A percentile compares a stretch with the other conserved stretches of the same genome.
These are phyloP conservation scores for Microdochium nivale DNA, from an alignment of 2,329 filamentous ascomycete genomes.

Conservation along the genomic window DNA sequence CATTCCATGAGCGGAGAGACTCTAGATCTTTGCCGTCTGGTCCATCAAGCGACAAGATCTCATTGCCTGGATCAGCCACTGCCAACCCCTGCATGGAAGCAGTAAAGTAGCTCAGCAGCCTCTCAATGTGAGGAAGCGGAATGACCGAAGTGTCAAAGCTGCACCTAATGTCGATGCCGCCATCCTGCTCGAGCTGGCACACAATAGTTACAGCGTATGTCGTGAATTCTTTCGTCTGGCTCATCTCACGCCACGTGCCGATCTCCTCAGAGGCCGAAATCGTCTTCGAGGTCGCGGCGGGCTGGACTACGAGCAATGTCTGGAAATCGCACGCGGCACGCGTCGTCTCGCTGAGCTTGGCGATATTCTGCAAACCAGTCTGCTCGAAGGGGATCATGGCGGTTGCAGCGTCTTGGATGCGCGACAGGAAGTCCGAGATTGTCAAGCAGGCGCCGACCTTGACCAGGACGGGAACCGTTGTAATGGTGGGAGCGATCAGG, in stretches of 20 bases:
- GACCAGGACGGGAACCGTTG: conserved; percentile 2
- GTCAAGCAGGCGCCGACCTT: neutral
- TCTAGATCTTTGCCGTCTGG: neutral
- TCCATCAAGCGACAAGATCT: neutral
- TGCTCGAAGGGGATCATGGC: neutral
- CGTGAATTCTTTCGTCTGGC: neutral
- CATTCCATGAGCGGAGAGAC: neutral
- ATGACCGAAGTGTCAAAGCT: neutral
- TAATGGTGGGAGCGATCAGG: conserved; percentile 1
- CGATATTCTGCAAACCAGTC: neutral
- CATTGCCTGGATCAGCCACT: neutral
- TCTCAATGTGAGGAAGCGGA: neutral
- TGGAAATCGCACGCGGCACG: neutral
- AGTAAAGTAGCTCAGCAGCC: neutral
- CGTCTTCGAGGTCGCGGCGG: neutral
- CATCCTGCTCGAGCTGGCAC: neutral
- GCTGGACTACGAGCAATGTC: neutral
- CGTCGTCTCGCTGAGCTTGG: neutral
- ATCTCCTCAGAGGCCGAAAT: neutral
- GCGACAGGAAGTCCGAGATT: neutral
- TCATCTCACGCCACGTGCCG: neutral
- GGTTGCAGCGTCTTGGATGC: neutral
- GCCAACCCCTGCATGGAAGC: neutral
- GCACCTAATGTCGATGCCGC: neutral
- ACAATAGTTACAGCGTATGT: neutral